These are phyloP conservation scores for Trichoderma erinaceum DNA, from an alignment of 495 filamentous ascomycete species.

Conservation along the genomic window DNA sequence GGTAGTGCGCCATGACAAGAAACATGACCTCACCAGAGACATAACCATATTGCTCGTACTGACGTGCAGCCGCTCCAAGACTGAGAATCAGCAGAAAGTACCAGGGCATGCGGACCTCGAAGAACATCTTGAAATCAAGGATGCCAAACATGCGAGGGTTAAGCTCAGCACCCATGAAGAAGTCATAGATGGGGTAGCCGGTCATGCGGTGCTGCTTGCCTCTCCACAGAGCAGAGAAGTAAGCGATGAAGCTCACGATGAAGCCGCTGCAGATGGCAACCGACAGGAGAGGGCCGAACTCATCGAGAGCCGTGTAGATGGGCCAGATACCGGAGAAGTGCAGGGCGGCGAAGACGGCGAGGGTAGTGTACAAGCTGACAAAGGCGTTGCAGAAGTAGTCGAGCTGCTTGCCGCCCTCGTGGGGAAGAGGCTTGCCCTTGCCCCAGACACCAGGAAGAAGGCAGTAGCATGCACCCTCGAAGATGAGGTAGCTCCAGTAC, in stretches of 20 bases:
- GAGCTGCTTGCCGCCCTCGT: conserved; percentile 75
- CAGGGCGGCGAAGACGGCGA: conserved; percentile 56
- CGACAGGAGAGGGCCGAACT: conserved; percentile 85
- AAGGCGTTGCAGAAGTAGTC: conserved; percentile 90
- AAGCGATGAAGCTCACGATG: conserved; percentile 72
- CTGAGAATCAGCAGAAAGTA: conserved; percentile 82
- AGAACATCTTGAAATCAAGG: conserved; percentile 99
- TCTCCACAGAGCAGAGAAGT: conserved; percentile 71
- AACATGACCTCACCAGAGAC: conserved; percentile 86
- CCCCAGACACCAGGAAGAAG: conserved; percentile 75
- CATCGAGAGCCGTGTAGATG: conserved; percentile 89
- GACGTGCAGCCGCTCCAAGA: conserved; percentile 70
- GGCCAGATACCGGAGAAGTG: conserved; percentile 81
- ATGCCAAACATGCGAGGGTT: conserved; percentile 93
- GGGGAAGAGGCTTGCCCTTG: conserved; percentile 78
- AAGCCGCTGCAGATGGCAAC: conserved; percentile 89
- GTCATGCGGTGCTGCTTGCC: conserved; percentile 89
- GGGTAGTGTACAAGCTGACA: conserved; percentile 79
- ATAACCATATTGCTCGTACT: conserved; percentile 86
- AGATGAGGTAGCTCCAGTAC: conserved; percentile 88
- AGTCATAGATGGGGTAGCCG: conserved; percentile 86
- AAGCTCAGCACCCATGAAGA: conserved; percentile 98
- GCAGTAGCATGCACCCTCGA: conserved; percentile 75
- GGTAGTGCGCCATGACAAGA: conserved; percentile 85
- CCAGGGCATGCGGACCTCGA: conserved; percentile 95